phyloP scores from a whole-genome alignment of 2,329 filamentous ascomycete genomes.

The Fusarium cyanostomum region DNA sequence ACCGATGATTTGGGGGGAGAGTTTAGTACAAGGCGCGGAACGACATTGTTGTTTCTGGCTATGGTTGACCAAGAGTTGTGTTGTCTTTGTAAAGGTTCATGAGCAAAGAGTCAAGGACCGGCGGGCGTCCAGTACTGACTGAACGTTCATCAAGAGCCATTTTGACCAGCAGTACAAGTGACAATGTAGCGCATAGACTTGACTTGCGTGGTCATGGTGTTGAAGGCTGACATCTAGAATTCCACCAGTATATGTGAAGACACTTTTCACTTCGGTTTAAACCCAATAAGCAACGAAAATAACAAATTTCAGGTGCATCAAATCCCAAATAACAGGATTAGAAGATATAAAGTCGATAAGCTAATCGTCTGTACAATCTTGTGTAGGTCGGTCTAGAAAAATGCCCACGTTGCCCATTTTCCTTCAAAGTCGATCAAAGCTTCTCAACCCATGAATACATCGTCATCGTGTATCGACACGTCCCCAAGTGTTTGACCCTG shows the following conservation, averaged over 20 bases:
- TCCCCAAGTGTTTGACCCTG: background rate
- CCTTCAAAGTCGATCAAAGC: slow-evolving; percentile 25
- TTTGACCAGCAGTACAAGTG: background rate
- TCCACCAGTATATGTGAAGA: slow-evolving; percentile 5
- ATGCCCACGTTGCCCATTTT: slow-evolving; percentile 29
- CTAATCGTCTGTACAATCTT: background rate
- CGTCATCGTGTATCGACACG: background rate
- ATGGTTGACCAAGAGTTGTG: background rate
- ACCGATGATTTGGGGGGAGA: slow-evolving; percentile 33
- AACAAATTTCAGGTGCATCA: background rate
- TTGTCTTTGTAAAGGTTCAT: too few relatives aligned
- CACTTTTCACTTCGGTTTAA: background rate
- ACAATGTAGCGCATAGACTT: too few relatives aligned
- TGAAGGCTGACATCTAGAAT: background rate
- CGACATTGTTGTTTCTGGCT: background rate
- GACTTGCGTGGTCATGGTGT: background rate
- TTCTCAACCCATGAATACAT: slow-evolving; percentile 32
- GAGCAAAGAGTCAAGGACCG: background rate
- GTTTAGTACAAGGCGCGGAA: slow-evolving; percentile 20
- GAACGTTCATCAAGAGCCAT: background rate
- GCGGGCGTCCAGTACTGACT: background rate
- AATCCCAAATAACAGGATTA: background rate
- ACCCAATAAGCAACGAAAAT: background rate
- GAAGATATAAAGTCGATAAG: background rate
- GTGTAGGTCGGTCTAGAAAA: slow-evolving; percentile 15